A percentile compares a stretch with the other conserved stretches of the same genome.
These are phyloP conservation scores for Sugiyamaella japonica DNA, from an alignment of 1,139 yeast genomes.

Conservation along the genomic window DNA sequence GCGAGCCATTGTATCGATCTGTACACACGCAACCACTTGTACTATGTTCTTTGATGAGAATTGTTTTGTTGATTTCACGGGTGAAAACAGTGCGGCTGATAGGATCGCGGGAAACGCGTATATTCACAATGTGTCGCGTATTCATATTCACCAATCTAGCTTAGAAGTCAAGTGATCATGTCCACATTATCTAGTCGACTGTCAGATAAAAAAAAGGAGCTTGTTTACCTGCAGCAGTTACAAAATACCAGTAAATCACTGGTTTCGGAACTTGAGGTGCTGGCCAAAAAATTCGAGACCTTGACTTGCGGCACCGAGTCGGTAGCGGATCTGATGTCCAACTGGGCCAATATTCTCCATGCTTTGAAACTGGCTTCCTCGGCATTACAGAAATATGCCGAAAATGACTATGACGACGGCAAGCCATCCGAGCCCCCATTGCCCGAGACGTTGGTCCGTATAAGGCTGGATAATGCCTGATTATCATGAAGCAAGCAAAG, in stretches of 20 bases:
- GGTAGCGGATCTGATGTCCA: conserved; percentile 47
- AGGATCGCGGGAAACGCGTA: conserved; percentile 4
- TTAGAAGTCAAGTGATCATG: conserved; percentile 5
- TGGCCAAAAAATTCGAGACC: conserved; percentile 51
- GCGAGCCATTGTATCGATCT: conserved; percentile 29
- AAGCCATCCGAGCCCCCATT: conserved; percentile 48
- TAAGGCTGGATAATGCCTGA: conserved; percentile 45
- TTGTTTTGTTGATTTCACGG: conserved; percentile 10
- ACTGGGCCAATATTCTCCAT: conserved; percentile 69
- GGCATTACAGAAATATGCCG: conserved; percentile 52
- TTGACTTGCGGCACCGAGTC: conserved; percentile 58
- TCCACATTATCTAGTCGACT: conserved; percentile 33
- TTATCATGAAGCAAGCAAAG: neutral
- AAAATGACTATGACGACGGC: conserved; percentile 46
- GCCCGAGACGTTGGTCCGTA: conserved; percentile 69
- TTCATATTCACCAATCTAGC: too few species aligned
- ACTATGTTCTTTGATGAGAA: neutral
- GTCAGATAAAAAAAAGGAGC: conserved; percentile 51
- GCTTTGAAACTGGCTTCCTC: conserved; percentile 66
- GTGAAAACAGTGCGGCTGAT: conserved; percentile 7
- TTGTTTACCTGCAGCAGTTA: conserved; percentile 53
- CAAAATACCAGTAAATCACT: conserved; percentile 50
- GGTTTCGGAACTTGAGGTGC: conserved; percentile 50
- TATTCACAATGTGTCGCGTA: conserved; percentile 1
- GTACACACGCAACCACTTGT: neutral